Base-by-base conservation (phyloP, 1,139 yeast genomes). In the Sugiyamaella pinicola region DNA sequence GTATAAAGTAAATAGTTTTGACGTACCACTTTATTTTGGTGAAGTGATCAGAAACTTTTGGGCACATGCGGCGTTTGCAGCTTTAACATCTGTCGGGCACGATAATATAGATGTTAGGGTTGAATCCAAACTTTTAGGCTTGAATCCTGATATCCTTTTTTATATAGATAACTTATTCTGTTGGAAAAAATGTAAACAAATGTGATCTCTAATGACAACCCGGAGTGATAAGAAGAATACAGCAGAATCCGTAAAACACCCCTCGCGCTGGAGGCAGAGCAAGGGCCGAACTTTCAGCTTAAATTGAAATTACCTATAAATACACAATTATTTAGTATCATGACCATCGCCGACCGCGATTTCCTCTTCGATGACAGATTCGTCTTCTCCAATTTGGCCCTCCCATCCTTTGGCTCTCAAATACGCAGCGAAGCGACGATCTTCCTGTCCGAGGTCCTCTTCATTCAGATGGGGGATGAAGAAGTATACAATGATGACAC, bases 401-500 rank as follows among this genome's bases (percentile, higher is more conserved):
- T 66, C 69, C 87, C 88, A 86, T 33, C 91, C 91, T 46, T 84
- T 70, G n/a, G 72, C 78, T 49, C 80, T 67, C 66, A 86, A 74
- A 67, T 80, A 86, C 61, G 78, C 79, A 61, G 81, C 79, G 67
- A 84, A 85, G 56, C 74, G 77, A 54, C 80, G 73, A 66, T 86
- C 93, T 63, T 85, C 86, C 62, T 75, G 74, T 74, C 82, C 74
- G 59, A 86, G 77, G 64, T 86, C 93, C 64, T 86, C 93, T 21
- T 81, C 86, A 15, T 82, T 87, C 59, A 83, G 75, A 62, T 85
- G 86, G 15, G 93, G 93, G 56, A 86, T 75, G 55, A 82, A 83
- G 63, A 85, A 63, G 63, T 68, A 81, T 0, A 88, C 81, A 38
- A 81, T 73, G n/a, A 77, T 51, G 33, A 85, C 79, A 63, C 93